phyloP scores from a whole-genome alignment of 1,284 basidiomycete genomes.

The Sutorius eximius region DNA sequence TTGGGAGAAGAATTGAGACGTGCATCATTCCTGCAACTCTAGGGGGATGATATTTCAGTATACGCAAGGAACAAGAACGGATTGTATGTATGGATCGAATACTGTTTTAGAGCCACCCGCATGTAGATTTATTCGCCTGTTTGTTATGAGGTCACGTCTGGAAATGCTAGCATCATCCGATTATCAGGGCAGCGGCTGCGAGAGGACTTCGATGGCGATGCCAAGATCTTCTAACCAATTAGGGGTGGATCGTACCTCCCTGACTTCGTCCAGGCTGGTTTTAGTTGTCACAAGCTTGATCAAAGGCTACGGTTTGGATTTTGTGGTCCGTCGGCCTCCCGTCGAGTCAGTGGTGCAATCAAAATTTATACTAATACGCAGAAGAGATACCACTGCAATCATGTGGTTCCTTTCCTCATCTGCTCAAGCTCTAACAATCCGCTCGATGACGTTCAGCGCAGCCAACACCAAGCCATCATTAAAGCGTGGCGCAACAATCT shows the following conservation, averaged over 20 bases:
- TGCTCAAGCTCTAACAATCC: conserved; percentile 8
- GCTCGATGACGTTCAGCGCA: conserved; percentile 15
- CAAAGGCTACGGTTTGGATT: neutral
- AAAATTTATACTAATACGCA: neutral
- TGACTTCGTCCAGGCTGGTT: too few species aligned
- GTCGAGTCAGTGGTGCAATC: neutral
- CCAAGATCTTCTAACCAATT: too few species aligned
- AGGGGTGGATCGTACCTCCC: neutral
- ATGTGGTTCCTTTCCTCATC: neutral
- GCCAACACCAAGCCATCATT: conserved; percentile 27
- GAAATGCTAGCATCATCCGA: too few species aligned
- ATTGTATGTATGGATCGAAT: neutral
- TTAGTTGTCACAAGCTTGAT: neutral
- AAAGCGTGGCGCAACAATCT: conserved; percentile 25
- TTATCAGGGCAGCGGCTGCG: too few species aligned
- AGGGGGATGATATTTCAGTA: neutral
- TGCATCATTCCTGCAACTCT: neutral
- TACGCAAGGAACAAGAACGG: neutral
- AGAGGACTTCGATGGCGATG: too few species aligned
- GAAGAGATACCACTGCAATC: neutral
- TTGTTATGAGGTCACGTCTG: too few species aligned
- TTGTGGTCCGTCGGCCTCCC: neutral
- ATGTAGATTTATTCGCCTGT: too few species aligned
- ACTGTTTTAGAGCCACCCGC: neutral
- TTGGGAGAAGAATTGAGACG: conserved; percentile 45